A percentile compares a stretch with the other conserved stretches of the same genome.
phyloP scores from a whole-genome alignment of 1,139 yeast genomes.

The Spathaspora sp. region DNA sequence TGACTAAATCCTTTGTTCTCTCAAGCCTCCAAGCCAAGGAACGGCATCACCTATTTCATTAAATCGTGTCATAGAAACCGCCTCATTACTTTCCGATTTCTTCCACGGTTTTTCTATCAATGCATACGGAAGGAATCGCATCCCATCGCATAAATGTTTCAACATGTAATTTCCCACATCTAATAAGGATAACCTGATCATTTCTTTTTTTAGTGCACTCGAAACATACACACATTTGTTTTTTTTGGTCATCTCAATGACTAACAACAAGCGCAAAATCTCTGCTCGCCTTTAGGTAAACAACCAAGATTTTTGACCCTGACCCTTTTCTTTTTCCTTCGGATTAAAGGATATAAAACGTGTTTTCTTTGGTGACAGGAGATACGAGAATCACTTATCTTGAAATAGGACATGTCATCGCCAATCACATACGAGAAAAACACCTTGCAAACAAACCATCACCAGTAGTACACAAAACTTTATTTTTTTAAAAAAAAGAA shows the following conservation, averaged over 20 bases:
- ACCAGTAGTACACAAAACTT: background rate
- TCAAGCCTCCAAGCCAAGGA: background rate
- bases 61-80: background rate
- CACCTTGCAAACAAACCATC: too few relatives aligned
- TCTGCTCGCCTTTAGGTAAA: background rate
- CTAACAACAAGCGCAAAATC: background rate
- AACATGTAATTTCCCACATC: background rate
- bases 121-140: background rate
- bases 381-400: background rate
- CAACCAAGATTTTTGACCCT: background rate
- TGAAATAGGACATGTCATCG: background rate
- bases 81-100: background rate
- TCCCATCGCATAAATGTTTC: background rate
- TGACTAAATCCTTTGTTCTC: too few relatives aligned
- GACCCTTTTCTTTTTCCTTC: background rate
- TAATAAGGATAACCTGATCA: background rate
- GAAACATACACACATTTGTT: background rate
- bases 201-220: background rate
- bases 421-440: too few relatives aligned
- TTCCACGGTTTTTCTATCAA: background rate
- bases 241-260: background rate
- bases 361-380: background rate
- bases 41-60: background rate
- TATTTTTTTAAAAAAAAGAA: background rate
- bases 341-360: background rate